Conservation (phyloP, 495 filamentous ascomycete genomes). For the Halenospora varia region DNA sequence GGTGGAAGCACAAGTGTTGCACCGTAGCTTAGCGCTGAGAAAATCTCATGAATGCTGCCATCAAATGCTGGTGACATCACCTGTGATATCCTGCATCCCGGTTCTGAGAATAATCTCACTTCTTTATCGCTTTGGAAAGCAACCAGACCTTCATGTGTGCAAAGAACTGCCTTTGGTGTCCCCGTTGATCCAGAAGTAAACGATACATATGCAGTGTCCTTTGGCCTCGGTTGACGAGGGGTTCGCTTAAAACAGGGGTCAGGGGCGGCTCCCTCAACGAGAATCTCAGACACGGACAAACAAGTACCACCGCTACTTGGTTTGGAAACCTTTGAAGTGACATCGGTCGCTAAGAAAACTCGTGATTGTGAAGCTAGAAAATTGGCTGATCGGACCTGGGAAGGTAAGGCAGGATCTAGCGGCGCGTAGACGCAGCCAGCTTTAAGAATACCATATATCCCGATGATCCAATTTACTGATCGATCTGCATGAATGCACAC, state of each 20-base stretch:
- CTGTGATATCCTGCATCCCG: slow-evolving; percentile 30
- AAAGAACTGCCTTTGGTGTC: slow-evolving; percentile 31
- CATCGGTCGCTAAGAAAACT: no score
- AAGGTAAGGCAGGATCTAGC: neutral
- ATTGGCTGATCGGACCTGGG: neutral
- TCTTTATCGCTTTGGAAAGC: slow-evolving; percentile 22
- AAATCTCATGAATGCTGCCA: slow-evolving; percentile 36
- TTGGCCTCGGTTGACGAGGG: neutral
- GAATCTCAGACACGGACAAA: no score
- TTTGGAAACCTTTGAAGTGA: no score
- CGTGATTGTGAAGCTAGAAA: neutral
- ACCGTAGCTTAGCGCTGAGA: slow-evolving; percentile 35
- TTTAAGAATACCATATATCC: slow-evolving; percentile 20
- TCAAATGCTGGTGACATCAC: slow-evolving; percentile 35
- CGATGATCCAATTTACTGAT: slow-evolving; percentile 35
- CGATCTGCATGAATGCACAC: slow-evolving; percentile 33
- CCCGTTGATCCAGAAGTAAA: slow-evolving; percentile 38
- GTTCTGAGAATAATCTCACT: slow-evolving; percentile 24
- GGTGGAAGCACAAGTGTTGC: slow-evolving; percentile 31
- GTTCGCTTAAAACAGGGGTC: slow-evolving; percentile 9
- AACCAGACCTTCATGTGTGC: slow-evolving; percentile 21
- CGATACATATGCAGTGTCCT: slow-evolving; percentile 26
- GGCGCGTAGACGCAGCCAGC: neutral
- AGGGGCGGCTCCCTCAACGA: neutral
- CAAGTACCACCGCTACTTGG: no score